Evolutionary conservation across 805 yeast genomes (phyloP), one percentile per base, ranked within the genome.

Genomic region (Kluyveromyces wickerhamii): DNA sequence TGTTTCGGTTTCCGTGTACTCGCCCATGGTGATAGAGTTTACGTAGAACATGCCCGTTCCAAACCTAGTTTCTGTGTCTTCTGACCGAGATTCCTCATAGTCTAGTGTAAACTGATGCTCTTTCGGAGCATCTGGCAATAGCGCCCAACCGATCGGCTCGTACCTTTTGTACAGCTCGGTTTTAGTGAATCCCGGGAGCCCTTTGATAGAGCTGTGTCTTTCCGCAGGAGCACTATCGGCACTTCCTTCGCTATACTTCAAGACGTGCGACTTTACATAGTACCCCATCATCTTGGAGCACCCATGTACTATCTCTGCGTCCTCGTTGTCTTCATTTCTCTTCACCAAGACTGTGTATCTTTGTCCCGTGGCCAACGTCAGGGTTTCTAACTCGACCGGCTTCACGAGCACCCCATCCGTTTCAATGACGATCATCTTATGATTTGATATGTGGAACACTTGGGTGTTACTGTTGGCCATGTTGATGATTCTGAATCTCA

Each of bases 281-380:
- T 69, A 53, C 65, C 74, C 62, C 67, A 62, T 69, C 72, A 39
- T 72, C 62, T 36, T 66, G 50, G 72, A 74, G 40, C 75, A 51
- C 5, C 69, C 64, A 36, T 72, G 73, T 44, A 79, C 69, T 35
- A 79, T 58, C 37, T 48, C 66, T 53, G 44, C 75, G 60, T 43
- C 71, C 67, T 15, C 40, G 40, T 19, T 49, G 43, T 73, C 65
- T 57, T 28, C 59, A 52, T 47, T 55, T 42, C 85, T 68, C 21
- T 62, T 67, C 16, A 84, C 48, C 32, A 82, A 54, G 1, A 81
- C 75, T 8, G 84, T 71, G 50, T 76, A 74, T 46, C 95, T 65
- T 60, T 86, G 95, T 3, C 89, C 95, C 5, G 79, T 86, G 0
- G 87, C 74, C 20, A 75, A 38, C 38, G 66, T 63, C n/a, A 75